A percentile compares a stretch with the other conserved stretches of the same genome.
Conservation (phyloP, 2,329 filamentous ascomycete genomes). For the Pseudopithomyces maydicus region DNA sequence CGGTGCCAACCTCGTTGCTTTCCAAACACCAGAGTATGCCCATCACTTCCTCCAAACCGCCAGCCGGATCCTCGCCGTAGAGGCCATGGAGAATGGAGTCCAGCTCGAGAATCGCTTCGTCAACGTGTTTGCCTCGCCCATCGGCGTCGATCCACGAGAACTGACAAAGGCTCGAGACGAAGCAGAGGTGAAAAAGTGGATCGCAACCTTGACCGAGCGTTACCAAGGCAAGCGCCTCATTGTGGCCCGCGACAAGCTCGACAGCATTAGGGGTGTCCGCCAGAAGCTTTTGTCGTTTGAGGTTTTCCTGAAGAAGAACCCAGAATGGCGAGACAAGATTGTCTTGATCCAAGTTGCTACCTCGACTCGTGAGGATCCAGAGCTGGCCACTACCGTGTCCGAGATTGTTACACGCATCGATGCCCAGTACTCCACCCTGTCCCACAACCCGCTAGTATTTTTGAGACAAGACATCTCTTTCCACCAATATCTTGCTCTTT, state of each 20-base stretch:
- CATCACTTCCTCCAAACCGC: conserved; percentile 96
- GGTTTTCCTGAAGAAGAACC: conserved; percentile 91
- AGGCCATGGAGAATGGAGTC: conserved; percentile 85
- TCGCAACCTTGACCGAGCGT: conserved; percentile 77
- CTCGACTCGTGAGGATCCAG: conserved; percentile 84
- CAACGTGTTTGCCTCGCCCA: conserved; percentile 82
- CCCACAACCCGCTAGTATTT: conserved; percentile 91
- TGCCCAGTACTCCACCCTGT: conserved; percentile 85
- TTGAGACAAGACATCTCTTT: conserved; percentile 94
- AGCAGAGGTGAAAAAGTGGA: conserved; percentile 76
- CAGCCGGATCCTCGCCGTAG: conserved; percentile 86
- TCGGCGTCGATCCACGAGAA: conserved; percentile 85
- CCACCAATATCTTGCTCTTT: conserved; percentile 86
- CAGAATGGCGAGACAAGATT: conserved; percentile 83
- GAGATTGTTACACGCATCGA: conserved; percentile 96
- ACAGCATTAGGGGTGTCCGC: conserved; percentile 87
- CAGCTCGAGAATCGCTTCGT: conserved; percentile 93
- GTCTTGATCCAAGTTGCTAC: conserved; percentile 94
- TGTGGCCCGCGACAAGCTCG: conserved; percentile 91
- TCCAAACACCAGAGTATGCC: conserved; percentile 92
- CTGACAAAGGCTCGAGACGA: conserved; percentile 73
- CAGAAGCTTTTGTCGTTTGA: conserved; percentile 94
- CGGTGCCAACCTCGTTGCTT: conserved; percentile 88
- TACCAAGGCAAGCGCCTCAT: conserved; percentile 91
- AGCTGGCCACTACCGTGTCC: conserved; percentile 85